Evolutionary conservation across 306 rosid species (phyloP).

Genomic region (Fagus crenata): DNA sequence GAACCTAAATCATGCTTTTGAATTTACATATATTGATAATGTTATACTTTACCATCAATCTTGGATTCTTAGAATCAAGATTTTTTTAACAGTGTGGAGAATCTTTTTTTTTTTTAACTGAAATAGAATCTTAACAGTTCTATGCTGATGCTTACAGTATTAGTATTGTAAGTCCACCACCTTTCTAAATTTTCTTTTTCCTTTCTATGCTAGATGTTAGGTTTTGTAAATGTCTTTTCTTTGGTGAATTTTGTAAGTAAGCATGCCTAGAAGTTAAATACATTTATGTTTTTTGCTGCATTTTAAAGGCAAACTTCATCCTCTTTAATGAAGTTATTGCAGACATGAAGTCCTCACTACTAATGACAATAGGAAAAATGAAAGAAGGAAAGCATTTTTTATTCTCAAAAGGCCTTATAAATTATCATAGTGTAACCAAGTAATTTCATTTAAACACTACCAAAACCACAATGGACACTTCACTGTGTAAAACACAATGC

Average conservation of each 20-base stretch:
- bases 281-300: neutral
- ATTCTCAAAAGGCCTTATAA: neutral
- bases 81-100: neutral
- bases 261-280: neutral
- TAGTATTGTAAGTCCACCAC: neutral
- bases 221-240: neutral
- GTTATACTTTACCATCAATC: neutral
- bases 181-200: neutral
- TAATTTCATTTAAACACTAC: slow-evolving; percentile 9
- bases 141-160: neutral
- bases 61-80: neutral
- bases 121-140: neutral
- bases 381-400: neutral
- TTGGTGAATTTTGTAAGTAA: neutral
- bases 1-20: neutral
- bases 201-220: neutral
- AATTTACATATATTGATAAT: neutral
- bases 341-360: slow-evolving; percentile 6
- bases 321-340: slow-evolving; percentile 6
- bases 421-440: neutral
- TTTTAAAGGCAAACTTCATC: neutral
- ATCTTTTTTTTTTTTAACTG: neutral
- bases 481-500: neutral
- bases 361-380: neutral
- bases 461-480: neutral